Evolutionary conservation across 2,329 filamentous ascomycete genomes (phyloP).

Genomic region (Tolypocladium tropicale): DNA sequence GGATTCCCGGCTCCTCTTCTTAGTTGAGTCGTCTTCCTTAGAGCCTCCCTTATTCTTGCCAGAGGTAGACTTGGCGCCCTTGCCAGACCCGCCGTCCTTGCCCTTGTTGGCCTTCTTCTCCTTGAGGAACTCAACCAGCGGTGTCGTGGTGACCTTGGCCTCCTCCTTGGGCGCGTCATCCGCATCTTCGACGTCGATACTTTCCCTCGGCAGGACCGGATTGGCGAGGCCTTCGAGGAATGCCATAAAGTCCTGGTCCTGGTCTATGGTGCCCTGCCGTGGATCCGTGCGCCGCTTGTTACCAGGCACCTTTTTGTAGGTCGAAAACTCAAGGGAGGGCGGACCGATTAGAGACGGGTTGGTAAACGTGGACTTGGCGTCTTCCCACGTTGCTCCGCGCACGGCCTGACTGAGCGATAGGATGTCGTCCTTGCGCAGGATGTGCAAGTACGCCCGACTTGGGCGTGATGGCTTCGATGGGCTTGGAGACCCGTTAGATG

Average conservation of each 20-base stretch:
- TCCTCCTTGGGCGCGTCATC: constrained; percentile 37
- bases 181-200: constrained; percentile 28
- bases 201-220: constrained; percentile 36
- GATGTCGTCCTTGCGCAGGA: constrained; percentile 62
- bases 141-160: constrained; percentile 66
- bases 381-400: constrained; percentile 61
- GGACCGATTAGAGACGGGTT: constrained; percentile 66
- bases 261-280: constrained; percentile 89
- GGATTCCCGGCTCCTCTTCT: constrained; percentile 54
- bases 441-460: constrained; percentile 70
- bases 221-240: constrained; percentile 86
- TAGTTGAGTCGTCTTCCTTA: constrained; percentile 39
- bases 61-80: constrained; percentile 36
- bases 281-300: constrained; percentile 68
- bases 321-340: constrained; percentile 70
- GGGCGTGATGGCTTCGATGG: constrained; percentile 79
- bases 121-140: constrained; percentile 78
- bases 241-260: constrained; percentile 89
- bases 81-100: constrained; percentile 38
- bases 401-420: constrained; percentile 59
- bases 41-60: constrained; percentile 34
- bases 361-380: constrained; percentile 67
- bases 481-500: constrained; percentile 29
- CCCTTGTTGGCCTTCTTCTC: constrained; percentile 79
- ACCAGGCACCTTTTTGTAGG: constrained; percentile 73